phyloP scores from a whole-genome alignment of 805 yeast genomes.

The Cyberlindnera galapagoensis region DNA sequence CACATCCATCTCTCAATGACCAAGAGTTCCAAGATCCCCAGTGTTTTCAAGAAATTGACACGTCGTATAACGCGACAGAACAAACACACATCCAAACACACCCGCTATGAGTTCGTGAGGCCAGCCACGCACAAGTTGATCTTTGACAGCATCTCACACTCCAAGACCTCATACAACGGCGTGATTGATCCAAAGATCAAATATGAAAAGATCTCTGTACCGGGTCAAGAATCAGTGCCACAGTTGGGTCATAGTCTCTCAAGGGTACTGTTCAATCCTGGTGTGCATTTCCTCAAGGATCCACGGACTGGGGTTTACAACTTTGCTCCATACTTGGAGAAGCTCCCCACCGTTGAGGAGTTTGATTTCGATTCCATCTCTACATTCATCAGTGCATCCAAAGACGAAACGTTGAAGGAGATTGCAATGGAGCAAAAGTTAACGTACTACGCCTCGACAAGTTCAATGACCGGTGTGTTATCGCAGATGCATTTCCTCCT shows the following conservation, averaged over 20 bases:
- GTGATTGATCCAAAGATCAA: constrained; percentile 1
- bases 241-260: constrained; percentile 59
- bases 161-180: background rate
- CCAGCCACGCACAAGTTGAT: background rate
- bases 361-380: constrained; percentile 56
- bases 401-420: constrained; percentile 46
- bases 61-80: too few relatives aligned
- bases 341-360: constrained; percentile 56
- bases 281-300: constrained; percentile 70
- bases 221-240: constrained; percentile 32
- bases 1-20: too few relatives aligned
- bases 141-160: constrained; percentile 1
- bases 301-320: constrained; percentile 70
- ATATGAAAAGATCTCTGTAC: constrained; percentile 10
- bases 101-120: constrained; percentile 2
- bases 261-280: constrained; percentile 73
- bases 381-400: constrained; percentile 58
- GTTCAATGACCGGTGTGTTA: constrained; percentile 75
- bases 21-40: too few relatives aligned
- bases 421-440: constrained; percentile 34
- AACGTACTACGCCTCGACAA: constrained; percentile 70
- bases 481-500: constrained; percentile 69
- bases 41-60: too few relatives aligned
- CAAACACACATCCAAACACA: too few relatives aligned
- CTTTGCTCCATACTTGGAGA: constrained; percentile 53